Base-by-base conservation (phyloP, 2,329 filamentous ascomycete species). In the Microdochium trichocladiopsis region DNA sequence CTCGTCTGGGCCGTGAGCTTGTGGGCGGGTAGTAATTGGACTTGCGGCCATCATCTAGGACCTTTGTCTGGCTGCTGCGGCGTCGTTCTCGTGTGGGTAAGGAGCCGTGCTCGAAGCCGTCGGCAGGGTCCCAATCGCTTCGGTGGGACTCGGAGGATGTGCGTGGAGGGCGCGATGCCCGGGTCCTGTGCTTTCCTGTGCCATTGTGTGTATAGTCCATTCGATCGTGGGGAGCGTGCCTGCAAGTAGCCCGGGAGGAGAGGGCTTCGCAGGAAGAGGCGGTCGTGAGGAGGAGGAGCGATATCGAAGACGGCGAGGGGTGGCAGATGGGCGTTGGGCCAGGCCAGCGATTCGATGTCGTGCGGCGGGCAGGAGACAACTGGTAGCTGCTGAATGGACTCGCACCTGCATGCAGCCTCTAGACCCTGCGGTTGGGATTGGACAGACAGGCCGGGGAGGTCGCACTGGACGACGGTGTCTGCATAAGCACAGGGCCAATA, bases 341-440 rank as follows among this genome's bases (percentile, higher is more conserved):
- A 18, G 6, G 41, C 6, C 41, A 18, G 11, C 3, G n/a, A 45
- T 21, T 18, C 16, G 41, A 45, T 8, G 28, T 31, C 18, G 18
- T 16, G 18, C 14, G 16, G 41, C 41, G 41, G 41, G 16, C 41
- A 45, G 21, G 41, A 45, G 41, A 45, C 41, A 45, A 18, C 41
- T 45, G 41, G 41, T 45, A 45, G 41, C 41, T 45, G 41, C 41
- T 45, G 41, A 45, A 45, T 45, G 41, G 41, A 45, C 41, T 45
- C 14, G 41, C 41, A 45, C 41, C 41, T 45, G 41, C 41, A 45
- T 45, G 41, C 41, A 45, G 14, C 18, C 6, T 45, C 41, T 45
- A 45, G 41, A 45, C 41, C 41, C 41, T 8, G 41, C 41, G 41
- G 41, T 21, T 6, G 41, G 41, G 41, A 45, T 45, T 45, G 41